Base-by-base conservation (phyloP, 2,329 filamentous ascomycete genomes). In the Colletotrichum sp. region DNA sequence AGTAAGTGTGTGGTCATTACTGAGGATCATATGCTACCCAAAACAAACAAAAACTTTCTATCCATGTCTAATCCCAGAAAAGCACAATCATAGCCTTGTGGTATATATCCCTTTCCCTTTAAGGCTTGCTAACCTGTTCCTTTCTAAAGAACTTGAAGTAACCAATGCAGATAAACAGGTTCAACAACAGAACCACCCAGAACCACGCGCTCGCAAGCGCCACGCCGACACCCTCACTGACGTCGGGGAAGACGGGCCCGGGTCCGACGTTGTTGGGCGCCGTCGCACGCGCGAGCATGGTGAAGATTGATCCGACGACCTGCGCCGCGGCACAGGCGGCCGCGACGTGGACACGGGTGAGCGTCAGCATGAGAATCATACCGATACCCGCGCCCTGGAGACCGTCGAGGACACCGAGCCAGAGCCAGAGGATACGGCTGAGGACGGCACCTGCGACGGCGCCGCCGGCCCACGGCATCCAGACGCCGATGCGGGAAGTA, bases 351-450 rank as follows among this genome's bases (percentile, higher is more conserved):
- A 93, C 88, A 22, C 92, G 86, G 3, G 92, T 93, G 77, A 93
- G 83, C 1, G 92, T 93, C 81, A 93, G 91, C 61, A 94, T 83
- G 7, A 94, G 85, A 63, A 94, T 91, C 92, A 93, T 94, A 70
- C 92, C 92, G 71, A 94, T 90, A 3, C 92, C 92, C 2, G 93
- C 89, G 36, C 92, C 92, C 81, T 94, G 92, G 7, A 94, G 84
- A 8, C 90, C 88, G 79, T 94, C 92, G 13, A 94, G 86, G 6
- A 93, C 87, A 55, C 92, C 92, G 1, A 94, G 88, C 92, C 92
- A 94, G 19, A 94, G 86, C 92, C 92, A 94, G 52, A 77, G 66
- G 15, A 77, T 70, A 4, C 75, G 87, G 3, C 90, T 90, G 8
- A 91, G 83, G 0, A 94, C 82, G 0, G 92, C 92, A 3, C 89